Percentiles rank a stretch among this genome's conserved stretches.
Conservation (phyloP, 345 rosid species). For the Diplotaxis tenuifolia region DNA sequence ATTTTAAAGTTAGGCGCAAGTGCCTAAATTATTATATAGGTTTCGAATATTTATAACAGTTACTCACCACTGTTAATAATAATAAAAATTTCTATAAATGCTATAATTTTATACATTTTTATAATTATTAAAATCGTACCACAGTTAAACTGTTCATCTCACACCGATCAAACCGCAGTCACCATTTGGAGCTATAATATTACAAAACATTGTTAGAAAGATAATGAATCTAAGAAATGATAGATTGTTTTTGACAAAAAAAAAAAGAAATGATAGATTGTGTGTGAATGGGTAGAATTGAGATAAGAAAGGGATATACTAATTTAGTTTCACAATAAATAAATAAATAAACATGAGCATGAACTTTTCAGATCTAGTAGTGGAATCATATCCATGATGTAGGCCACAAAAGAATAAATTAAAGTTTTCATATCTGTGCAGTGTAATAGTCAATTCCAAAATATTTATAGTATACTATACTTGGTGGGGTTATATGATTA, state of each 20-base stretch:
- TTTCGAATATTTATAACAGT: too few species aligned
- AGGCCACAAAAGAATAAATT: conserved; percentile 32
- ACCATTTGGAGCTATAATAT: too few species aligned
- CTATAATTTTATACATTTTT: too few species aligned
- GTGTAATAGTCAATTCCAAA: conserved; percentile 12
- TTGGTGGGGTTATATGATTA: conserved; percentile 22
- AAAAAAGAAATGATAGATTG: conserved; percentile 17
- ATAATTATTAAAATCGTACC: too few species aligned
- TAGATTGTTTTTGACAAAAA: too few species aligned
- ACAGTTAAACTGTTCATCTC: too few species aligned
- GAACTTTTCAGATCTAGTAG: conserved; percentile 39
- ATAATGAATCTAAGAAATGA: conserved; percentile 1
- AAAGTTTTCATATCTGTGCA: conserved; percentile 33
- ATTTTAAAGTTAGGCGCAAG: neutral
- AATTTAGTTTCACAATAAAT: conserved; percentile 14
- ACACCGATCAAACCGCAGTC: too few species aligned
- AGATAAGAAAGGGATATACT: conserved; percentile 23
- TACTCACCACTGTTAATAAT: too few species aligned
- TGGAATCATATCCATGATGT: conserved; percentile 39
- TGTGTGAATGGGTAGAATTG: neutral
- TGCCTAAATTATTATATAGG: neutral
- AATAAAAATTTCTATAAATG: too few species aligned
- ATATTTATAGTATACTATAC: neutral
- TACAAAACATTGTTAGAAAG: neutral
- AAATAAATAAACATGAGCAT: conserved; percentile 35